These are phyloP conservation scores for Leccinum longicurvipes DNA, from an alignment of 768 basidiomycete species.

Conservation along the genomic window DNA sequence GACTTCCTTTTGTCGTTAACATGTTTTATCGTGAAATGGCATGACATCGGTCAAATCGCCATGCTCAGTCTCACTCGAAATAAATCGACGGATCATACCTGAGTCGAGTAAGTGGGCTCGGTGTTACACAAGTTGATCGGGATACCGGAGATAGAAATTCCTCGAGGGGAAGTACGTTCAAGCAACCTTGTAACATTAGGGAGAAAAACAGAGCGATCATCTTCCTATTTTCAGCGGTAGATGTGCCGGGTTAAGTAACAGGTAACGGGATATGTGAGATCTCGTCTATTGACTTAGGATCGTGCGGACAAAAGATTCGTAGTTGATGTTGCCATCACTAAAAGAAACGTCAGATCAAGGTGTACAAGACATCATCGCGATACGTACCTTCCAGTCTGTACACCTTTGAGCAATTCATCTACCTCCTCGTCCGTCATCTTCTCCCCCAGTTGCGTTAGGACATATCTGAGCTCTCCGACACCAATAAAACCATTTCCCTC, in stretches of 20 bases:
- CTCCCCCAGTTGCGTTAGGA: conserved; percentile 94
- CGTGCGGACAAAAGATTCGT: conserved; percentile 94
- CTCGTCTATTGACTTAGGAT: conserved; percentile 76
- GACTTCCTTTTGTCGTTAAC: not conserved
- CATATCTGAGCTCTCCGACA: conserved; percentile 66
- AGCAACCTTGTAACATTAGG: not conserved
- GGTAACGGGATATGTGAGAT: not conserved
- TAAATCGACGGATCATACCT: not conserved
- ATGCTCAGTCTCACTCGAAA: not conserved
- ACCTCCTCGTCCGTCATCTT: conserved; percentile 99
- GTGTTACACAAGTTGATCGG: not conserved
- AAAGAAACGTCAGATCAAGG: not conserved
- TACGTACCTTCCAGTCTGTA: conserved; percentile 86
- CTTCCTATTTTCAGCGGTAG: not conserved
- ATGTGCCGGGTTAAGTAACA: not conserved
- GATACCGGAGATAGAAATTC: not conserved
- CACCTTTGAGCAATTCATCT: conserved; percentile 94
- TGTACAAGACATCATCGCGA: conserved; percentile 16
- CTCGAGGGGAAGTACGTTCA: not conserved
- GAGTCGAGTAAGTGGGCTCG: not conserved
- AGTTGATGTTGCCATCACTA: conserved; percentile 96
- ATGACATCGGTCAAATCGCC: not conserved
- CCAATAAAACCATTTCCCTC: conserved; percentile 73
- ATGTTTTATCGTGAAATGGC: not conserved
- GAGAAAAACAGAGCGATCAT: not conserved